These are phyloP conservation scores for Mycena filopes DNA, from an alignment of 768 basidiomycete genomes.

Conservation along the genomic window DNA sequence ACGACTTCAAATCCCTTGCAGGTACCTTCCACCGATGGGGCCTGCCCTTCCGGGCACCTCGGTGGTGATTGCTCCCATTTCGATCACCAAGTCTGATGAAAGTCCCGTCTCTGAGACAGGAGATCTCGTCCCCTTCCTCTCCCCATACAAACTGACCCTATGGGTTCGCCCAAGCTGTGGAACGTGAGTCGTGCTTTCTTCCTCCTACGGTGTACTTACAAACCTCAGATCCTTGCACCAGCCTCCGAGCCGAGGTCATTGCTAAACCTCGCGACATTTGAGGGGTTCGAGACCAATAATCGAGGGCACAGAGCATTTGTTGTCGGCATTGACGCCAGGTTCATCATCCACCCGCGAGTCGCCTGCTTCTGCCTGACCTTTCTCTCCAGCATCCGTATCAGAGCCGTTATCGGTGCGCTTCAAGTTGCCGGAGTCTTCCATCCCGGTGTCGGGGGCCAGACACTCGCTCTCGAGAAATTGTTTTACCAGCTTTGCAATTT, in stretches of 20 bases:
- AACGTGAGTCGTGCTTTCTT: not conserved
- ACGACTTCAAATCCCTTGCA: too few relatives aligned
- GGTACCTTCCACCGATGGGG: too few relatives aligned
- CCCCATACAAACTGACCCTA: not conserved
- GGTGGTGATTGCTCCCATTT: too few relatives aligned
- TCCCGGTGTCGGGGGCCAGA: too few relatives aligned
- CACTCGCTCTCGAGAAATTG: too few relatives aligned
- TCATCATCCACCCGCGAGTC: too few relatives aligned
- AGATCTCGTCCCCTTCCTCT: not conserved
- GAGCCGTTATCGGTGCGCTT: not conserved
- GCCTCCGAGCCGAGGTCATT: not conserved
- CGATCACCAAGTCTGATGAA: too few relatives aligned
- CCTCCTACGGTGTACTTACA: too few relatives aligned
- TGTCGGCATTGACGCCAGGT: not conserved
- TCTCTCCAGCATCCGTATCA: not conserved
- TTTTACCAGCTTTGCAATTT: slow-evolving; percentile 9
- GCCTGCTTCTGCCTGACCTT: too few relatives aligned
- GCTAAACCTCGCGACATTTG: not conserved
- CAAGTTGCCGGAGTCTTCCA: too few relatives aligned
- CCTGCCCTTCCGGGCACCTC: too few relatives aligned
- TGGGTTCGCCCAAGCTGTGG: not conserved
- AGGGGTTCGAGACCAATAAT: not conserved
- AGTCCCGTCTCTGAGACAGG: not conserved
- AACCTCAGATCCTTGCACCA: not conserved
- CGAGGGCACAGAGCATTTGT: not conserved